A percentile compares a stretch with the other conserved stretches of the same genome.
Evolutionary conservation across 441 rosid genomes (phyloP).

Genomic region (Codiaeum variegatum): DNA sequence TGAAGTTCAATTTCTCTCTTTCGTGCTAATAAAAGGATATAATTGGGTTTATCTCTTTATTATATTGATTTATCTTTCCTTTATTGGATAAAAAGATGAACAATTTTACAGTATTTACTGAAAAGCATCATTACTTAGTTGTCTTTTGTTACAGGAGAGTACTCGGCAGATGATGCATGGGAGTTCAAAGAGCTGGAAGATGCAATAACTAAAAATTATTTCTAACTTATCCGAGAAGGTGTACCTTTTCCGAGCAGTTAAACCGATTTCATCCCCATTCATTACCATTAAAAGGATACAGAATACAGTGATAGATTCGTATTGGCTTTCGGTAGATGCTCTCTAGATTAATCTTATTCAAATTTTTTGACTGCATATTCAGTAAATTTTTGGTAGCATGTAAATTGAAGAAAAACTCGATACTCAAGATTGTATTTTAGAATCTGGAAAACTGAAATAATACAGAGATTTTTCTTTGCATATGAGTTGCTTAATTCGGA

Average conservation of each 20-base stretch:
- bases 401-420: too few relatives aligned
- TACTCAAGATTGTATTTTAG: background rate
- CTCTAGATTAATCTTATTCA: background rate
- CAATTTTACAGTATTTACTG: constrained; percentile 1
- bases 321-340: background rate
- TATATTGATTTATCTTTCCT: background rate
- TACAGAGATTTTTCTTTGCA: too few relatives aligned
- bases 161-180: constrained; percentile 82
- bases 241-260: background rate
- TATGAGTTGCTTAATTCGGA: background rate
- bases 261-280: background rate
- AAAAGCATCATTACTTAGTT: background rate
- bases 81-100: background rate
- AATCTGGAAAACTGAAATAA: background rate
- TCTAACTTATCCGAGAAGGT: constrained; percentile 28
- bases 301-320: background rate
- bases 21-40: background rate
- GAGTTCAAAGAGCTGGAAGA: constrained; percentile 84
- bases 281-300: background rate
- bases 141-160: constrained; percentile 50
- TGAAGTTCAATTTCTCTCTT: too few relatives aligned
- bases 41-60: background rate
- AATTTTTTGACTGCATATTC: background rate
- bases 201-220: constrained; percentile 64
- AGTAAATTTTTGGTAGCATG: background rate